Evolutionary conservation across 345 rosid genomes (phyloP).

Genomic region (Reutealis trisperma): DNA sequence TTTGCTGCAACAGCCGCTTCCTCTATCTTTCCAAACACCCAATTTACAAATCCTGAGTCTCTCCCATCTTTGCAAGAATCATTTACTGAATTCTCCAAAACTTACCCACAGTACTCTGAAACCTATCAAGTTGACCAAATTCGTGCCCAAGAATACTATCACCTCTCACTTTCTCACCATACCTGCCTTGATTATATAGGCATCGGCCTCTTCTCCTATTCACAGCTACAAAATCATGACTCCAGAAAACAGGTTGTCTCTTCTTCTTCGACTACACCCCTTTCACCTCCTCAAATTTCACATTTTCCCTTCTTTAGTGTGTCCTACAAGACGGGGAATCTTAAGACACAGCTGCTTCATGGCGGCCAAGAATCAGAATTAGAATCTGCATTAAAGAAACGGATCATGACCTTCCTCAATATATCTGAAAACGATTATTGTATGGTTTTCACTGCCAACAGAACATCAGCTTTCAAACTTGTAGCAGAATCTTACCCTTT

Average conservation of each 20-base stretch:
- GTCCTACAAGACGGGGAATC: slow-evolving; percentile 70
- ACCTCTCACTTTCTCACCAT: slow-evolving; percentile 60
- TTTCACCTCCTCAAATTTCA: slow-evolving; percentile 30
- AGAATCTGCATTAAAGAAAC: slow-evolving; percentile 69
- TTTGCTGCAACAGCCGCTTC: slow-evolving; percentile 63
- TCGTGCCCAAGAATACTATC: slow-evolving; percentile 62
- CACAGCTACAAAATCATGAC: slow-evolving; percentile 60
- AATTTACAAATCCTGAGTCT: slow-evolving; percentile 76
- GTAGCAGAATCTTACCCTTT: slow-evolving; percentile 87
- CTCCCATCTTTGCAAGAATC: slow-evolving; percentile 73
- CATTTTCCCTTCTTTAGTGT: slow-evolving; percentile 80
- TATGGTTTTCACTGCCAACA: slow-evolving; percentile 88
- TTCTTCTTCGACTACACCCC: slow-evolving; percentile 33
- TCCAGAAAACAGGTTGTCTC: slow-evolving; percentile 34
- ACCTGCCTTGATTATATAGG: slow-evolving; percentile 95
- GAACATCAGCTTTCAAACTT: slow-evolving; percentile 93
- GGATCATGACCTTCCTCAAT: slow-evolving; percentile 74
- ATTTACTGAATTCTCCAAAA: slow-evolving; percentile 58
- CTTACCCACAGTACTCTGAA: slow-evolving; percentile 60
- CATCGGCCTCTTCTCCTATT: slow-evolving; percentile 75
- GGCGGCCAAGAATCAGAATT: slow-evolving; percentile 68
- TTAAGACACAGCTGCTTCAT: slow-evolving; percentile 76
- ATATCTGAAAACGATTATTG: slow-evolving; percentile 72
- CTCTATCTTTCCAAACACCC: slow-evolving; percentile 66
- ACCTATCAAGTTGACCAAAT: slow-evolving; percentile 60